These are phyloP conservation scores for Trichosporon sp. DNA, from an alignment of 1,284 basidiomycete species.

Conservation along the genomic window DNA sequence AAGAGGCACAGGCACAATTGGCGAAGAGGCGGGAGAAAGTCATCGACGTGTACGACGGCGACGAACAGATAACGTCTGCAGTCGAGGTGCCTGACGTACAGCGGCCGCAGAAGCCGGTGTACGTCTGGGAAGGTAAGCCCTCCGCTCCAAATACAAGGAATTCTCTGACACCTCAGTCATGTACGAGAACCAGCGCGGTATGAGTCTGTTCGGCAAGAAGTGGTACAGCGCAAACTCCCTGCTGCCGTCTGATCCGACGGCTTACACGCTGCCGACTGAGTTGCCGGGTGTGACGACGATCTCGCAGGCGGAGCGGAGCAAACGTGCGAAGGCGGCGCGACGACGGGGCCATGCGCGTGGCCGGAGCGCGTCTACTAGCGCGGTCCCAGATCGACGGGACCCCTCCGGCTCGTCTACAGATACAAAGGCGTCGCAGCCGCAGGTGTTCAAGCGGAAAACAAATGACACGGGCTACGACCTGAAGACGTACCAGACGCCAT, in stretches of 20 bases:
- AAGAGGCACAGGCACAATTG: neutral
- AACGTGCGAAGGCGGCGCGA: neutral
- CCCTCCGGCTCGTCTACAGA: neutral
- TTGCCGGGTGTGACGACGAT: slow-evolving; percentile 19
- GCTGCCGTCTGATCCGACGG: slow-evolving; percentile 45
- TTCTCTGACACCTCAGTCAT: slow-evolving; percentile 30
- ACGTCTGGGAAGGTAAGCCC: slow-evolving; percentile 66
- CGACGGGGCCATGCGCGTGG: neutral
- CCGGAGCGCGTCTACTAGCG: neutral
- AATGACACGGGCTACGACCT: slow-evolving; percentile 47
- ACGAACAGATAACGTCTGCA: slow-evolving; percentile 4
- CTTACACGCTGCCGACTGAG: slow-evolving; percentile 37
- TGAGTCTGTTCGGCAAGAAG: slow-evolving; percentile 43
- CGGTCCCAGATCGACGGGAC: neutral
- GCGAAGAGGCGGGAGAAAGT: slow-evolving; percentile 3
- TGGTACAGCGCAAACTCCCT: slow-evolving; percentile 44
- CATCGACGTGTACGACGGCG: slow-evolving; percentile 2
- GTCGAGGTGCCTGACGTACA: neutral
- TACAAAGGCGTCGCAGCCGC: neutral
- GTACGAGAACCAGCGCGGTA: slow-evolving; percentile 50
- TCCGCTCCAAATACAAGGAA: neutral
- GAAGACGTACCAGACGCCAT: slow-evolving; percentile 42
- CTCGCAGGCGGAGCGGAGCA: neutral
- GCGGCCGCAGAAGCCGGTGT: slow-evolving; percentile 32
- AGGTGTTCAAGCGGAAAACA: slow-evolving; percentile 14